A percentile compares a stretch with the other conserved stretches of the same genome.
These are phyloP conservation scores for Marasmius tenuissimus DNA, from an alignment of 1,284 basidiomycete species.

Conservation along the genomic window DNA sequence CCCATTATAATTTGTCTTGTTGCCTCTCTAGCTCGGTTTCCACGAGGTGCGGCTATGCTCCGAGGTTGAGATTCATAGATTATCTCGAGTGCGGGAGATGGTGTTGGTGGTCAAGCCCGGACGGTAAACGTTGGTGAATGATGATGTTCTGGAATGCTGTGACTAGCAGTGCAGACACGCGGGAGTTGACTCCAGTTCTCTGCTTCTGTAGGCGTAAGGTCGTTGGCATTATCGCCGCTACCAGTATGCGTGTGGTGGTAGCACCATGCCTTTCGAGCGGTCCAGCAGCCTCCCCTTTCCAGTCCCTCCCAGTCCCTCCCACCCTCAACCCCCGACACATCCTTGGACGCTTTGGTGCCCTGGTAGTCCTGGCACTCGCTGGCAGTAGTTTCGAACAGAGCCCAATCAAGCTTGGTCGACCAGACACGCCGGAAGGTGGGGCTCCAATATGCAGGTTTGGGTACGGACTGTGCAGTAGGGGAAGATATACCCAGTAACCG, in stretches of 20 bases:
- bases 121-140: too few species aligned
- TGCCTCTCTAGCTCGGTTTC: too few species aligned
- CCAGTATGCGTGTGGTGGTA: background rate
- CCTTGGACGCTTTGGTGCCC: conserved; percentile 61
- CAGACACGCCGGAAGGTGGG: conserved; percentile 64
- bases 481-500: conserved; percentile 53
- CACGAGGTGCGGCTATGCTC: too few species aligned
- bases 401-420: conserved; percentile 75
- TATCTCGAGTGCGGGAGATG: too few species aligned
- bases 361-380: conserved; percentile 69
- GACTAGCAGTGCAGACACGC: too few species aligned
- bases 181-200: too few species aligned
- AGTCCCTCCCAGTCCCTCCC: background rate
- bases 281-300: background rate
- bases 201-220: too few species aligned
- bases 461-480: conserved; percentile 38
- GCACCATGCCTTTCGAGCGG: background rate
- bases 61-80: too few species aligned
- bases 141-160: too few species aligned
- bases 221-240: too few species aligned
- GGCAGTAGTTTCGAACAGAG: conserved; percentile 60
- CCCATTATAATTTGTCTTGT: too few species aligned
- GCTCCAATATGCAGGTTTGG: conserved; percentile 54
- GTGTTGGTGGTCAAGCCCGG: too few species aligned
- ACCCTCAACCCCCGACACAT: conserved; percentile 52